A percentile compares a stretch with the other conserved stretches of the same genome.
phyloP scores from a whole-genome alignment of 441 rosid genomes.

The Brassica balearica region DNA sequence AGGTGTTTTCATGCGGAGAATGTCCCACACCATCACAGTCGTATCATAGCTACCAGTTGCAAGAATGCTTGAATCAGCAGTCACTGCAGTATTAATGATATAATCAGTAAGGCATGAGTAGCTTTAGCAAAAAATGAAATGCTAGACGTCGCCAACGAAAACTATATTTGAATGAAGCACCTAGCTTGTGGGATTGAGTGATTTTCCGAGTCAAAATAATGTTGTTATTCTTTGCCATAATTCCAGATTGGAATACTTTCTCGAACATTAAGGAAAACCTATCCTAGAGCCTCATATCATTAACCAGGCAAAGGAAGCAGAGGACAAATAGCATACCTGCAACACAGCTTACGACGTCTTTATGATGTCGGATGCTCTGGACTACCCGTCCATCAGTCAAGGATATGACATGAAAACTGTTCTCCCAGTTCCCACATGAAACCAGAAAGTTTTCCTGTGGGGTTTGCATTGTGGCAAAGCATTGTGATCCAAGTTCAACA shows the following conservation, averaged over 20 bases:
- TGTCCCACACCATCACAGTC: slow-evolving; percentile 98
- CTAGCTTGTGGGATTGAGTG: neutral
- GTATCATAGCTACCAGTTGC: slow-evolving; percentile 99
- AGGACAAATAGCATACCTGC: slow-evolving; percentile 68
- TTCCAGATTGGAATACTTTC: too few relatives aligned
- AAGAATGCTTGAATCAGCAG: slow-evolving; percentile 85
- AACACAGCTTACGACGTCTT: slow-evolving; percentile 98
- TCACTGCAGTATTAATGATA: slow-evolving; percentile 62
- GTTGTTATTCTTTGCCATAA: too few relatives aligned
- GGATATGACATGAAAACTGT: slow-evolving; percentile 94
- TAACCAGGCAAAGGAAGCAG: slow-evolving; percentile 20
- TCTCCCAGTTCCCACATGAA: slow-evolving; percentile 99
- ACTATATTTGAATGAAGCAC: slow-evolving; percentile 33
- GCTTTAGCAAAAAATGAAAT: slow-evolving; percentile 27
- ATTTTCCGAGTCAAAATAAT: neutral
- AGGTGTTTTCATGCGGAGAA: slow-evolving; percentile 59
- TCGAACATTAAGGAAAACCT: too few relatives aligned
- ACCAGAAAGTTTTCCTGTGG: slow-evolving; percentile 82
- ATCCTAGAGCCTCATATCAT: too few relatives aligned
- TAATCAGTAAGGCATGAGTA: slow-evolving; percentile 28
- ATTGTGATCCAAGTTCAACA: slow-evolving; percentile 87
- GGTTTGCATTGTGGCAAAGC: slow-evolving; percentile 80
- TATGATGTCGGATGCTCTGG: slow-evolving; percentile 97
- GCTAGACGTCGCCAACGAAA: slow-evolving; percentile 58
- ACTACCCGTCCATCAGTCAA: slow-evolving; percentile 93